phyloP scores from a whole-genome alignment of 225 moss, liverwort and hornwort genomes.

The Neckera pumila region DNA sequence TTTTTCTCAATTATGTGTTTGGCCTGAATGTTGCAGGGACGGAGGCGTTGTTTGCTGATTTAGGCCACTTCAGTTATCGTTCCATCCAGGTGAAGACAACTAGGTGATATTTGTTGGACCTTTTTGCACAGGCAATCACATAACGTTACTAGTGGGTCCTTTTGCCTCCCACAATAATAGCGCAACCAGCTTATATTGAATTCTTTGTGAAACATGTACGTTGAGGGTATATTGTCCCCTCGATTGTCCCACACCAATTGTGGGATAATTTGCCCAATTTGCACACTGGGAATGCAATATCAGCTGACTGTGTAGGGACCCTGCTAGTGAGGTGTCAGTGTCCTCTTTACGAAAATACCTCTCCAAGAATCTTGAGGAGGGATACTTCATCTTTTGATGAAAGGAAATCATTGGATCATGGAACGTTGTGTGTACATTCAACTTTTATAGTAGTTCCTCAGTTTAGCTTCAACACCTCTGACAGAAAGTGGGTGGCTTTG shows the following conservation, averaged over 20 bases:
- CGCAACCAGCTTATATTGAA: neutral
- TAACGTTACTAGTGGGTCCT: too few species aligned
- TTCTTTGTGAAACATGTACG: neutral
- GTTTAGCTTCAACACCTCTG: neutral
- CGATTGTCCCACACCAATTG: neutral
- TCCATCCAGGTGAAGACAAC: constrained; percentile 65
- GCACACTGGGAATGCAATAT: neutral
- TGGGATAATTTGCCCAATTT: neutral
- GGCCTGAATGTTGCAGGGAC: constrained; percentile 40
- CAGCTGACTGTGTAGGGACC: neutral
- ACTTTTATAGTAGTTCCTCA: neutral
- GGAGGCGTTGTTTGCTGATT: constrained; percentile 93
- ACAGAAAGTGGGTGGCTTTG: neutral
- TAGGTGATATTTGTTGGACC: neutral
- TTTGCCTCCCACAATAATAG: neutral
- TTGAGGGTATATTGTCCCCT: neutral
- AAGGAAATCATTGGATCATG: neutral
- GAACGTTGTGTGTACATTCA: neutral
- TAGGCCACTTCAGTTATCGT: constrained; percentile 80
- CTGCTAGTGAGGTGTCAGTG: neutral
- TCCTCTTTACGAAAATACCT: neutral
- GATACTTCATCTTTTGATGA: neutral
- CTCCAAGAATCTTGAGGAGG: neutral
- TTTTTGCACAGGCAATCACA: neutral
- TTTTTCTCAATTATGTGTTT: neutral